Conservation (phyloP, 441 rosid species). For the Raphanus hybrid region DNA sequence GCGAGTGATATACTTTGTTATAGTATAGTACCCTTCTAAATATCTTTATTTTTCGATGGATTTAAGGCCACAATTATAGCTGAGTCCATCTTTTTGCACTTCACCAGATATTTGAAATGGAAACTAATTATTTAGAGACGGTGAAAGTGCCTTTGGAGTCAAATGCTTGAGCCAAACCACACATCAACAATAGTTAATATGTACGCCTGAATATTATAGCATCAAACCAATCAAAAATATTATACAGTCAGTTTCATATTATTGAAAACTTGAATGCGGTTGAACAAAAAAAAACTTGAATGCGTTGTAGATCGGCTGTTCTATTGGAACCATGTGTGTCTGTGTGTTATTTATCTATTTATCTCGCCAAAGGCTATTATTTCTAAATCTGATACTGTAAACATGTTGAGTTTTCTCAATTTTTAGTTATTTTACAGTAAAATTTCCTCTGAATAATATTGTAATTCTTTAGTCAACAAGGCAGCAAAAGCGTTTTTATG, state of each 20-base stretch:
- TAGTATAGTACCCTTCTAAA: background rate
- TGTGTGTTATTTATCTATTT: background rate
- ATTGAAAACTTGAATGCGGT: background rate
- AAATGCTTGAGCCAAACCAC: slow-evolving; percentile 4
- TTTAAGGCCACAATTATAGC: background rate
- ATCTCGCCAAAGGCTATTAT: background rate
- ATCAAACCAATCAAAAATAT: background rate
- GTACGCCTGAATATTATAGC: background rate
- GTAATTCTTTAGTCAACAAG: slow-evolving; percentile 9
- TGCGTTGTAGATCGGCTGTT: slow-evolving; percentile 14
- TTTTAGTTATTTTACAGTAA: background rate
- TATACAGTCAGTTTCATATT: background rate
- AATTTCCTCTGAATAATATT: background rate
- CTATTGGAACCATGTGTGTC: slow-evolving; percentile 7
- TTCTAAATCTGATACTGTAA: background rate
- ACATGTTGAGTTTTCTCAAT: background rate
- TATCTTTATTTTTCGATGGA: background rate
- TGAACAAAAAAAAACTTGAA: background rate
- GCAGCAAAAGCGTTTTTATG: background rate
- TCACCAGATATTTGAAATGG: slow-evolving; percentile 6
- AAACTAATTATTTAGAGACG: slow-evolving; percentile 1
- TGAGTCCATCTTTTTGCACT: background rate
- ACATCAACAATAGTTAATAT: background rate
- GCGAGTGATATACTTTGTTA: background rate
- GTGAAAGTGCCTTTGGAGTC: slow-evolving; percentile 15